Evolutionary conservation across 805 yeast genomes (phyloP), one percentile per base, ranked within the genome.

Genomic region (Candida dajiaensis): DNA sequence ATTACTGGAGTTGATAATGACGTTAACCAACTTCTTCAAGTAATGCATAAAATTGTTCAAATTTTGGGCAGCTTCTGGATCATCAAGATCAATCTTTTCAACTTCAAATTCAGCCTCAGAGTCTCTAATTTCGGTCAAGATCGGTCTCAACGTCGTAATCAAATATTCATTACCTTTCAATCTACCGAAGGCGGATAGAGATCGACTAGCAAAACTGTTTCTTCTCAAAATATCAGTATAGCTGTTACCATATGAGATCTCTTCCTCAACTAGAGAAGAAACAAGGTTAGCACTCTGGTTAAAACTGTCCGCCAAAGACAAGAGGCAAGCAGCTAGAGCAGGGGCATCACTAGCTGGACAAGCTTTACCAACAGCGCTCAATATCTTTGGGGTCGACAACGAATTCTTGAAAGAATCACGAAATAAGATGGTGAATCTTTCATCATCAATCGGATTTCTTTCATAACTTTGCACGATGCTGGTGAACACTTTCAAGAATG

Each of bases 131-230:
- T 78, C 78, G 35, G 72, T 68, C 16, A 88, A 63, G 23, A 83
- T 71, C 0, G 87, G 85, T 43, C 70, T 70, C 42, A 87, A 65
- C 0, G 81, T 74, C 3, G 61, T 47, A 2, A 67, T 60, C 41
- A 89, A 66, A 59, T 85, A 88, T 1, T 71, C 76, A 20, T 63
- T 61, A 0, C 95, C 95, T 53, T 78, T 76, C n/a, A 74, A 69
- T 54, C 81, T 78, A 1, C 94, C 86, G 54, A 82, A 80, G 15
- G 85, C 69, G 0, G 90, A 82, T 43, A 88, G 70, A 43, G 88
- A 72, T 55, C 89, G 76, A 0, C 96, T 88, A 28, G 94, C 85
- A 33, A 88, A 84, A 44, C 90, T 82, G 61, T 89, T 89, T 45
- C 94, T 75, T 56, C 96, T 74, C 55, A 89, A 71, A 26, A 89